Base-by-base conservation (phyloP, 208 protist species). In the Trypanosoma mega region DNA sequence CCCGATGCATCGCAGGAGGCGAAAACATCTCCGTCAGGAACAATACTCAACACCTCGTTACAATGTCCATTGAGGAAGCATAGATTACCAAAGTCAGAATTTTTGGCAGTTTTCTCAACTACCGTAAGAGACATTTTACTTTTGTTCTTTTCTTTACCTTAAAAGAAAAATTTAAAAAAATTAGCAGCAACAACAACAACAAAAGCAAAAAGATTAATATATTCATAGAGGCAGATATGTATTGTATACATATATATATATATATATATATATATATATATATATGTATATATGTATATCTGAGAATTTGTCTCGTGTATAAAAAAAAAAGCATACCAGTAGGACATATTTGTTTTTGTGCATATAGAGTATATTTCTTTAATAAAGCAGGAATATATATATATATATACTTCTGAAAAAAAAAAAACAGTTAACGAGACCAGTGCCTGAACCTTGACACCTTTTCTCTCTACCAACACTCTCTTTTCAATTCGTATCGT, bases 51-150 rank as follows among this genome's bases (percentile, higher is more conserved):
- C 16, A 94, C 74, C 29, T 82, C 72, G 23, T 64, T 79, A 11
- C 78, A 48, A 69, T 94, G 87, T 7, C 87, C 84, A 18, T 74
- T 63, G 49, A 92, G 75, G 43, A 60, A 68, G 80, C 84, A 90
- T 9, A 61, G 14, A 39, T 56, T 52, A 30, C 56, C 36, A 36
- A 18, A 34, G 31, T 66, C 7, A n/a, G 18, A 1, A 34, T 48
- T 23, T 11, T 18, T 8, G 31, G 27, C 5, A n/a, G 20, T 1
- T 56, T 43, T 43, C 53, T 66, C 34, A 65, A 74, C 29, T 6
- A 78, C 63, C 1, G 74, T 18, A 1, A 87, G 64, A 33, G 76
- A 73, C 80, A 87, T 84, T 18, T 18, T 44, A 29, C n/a, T 1
- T 21, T 36, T 26, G 20, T 3, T 21, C 46, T 7, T n/a, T 53